These are phyloP conservation scores for Cercophora samala DNA, from an alignment of 495 filamentous ascomycete genomes.

Conservation along the genomic window DNA sequence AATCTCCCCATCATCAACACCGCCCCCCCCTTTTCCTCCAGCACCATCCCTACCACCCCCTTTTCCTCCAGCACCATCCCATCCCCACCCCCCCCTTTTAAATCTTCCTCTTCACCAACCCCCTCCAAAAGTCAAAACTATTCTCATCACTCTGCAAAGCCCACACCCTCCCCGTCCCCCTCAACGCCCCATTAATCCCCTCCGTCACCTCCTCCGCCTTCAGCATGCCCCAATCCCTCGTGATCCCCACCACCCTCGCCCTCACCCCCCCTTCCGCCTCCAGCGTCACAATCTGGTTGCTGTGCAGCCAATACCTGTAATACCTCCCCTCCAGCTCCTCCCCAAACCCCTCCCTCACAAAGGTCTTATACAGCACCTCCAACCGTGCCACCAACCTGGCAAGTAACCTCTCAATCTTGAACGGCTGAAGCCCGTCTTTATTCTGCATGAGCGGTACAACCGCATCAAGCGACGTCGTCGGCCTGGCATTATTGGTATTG, in stretches of 20 bases:
- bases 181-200: slow-evolving; percentile 41
- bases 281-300: slow-evolving; percentile 82
- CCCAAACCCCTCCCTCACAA: slow-evolving; percentile 70
- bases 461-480: slow-evolving; percentile 81
- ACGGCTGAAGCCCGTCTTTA: slow-evolving; percentile 41
- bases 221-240: slow-evolving; percentile 80
- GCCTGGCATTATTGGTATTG: slow-evolving; percentile 80
- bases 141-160: slow-evolving; percentile 94
- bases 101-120: slow-evolving; percentile 78
- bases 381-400: slow-evolving; percentile 78
- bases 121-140: slow-evolving; percentile 96
- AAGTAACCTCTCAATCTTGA: slow-evolving; percentile 77
- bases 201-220: slow-evolving; percentile 74
- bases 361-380: slow-evolving; percentile 72
- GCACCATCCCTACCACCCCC: not conserved
- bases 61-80: not conserved
- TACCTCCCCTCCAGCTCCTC: slow-evolving; percentile 69
- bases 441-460: slow-evolving; percentile 50
- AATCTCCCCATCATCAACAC: too few species aligned
- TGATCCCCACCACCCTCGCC: slow-evolving; percentile 86
- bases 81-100: slow-evolving; percentile 27
- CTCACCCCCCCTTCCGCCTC: slow-evolving; percentile 75
- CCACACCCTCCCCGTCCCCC: slow-evolving; percentile 71
- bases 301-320: slow-evolving; percentile 86
- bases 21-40: too few species aligned